These are phyloP conservation scores for Solanum hybrid DNA, from an alignment of 305 asterid genomes.

Conservation along the genomic window DNA sequence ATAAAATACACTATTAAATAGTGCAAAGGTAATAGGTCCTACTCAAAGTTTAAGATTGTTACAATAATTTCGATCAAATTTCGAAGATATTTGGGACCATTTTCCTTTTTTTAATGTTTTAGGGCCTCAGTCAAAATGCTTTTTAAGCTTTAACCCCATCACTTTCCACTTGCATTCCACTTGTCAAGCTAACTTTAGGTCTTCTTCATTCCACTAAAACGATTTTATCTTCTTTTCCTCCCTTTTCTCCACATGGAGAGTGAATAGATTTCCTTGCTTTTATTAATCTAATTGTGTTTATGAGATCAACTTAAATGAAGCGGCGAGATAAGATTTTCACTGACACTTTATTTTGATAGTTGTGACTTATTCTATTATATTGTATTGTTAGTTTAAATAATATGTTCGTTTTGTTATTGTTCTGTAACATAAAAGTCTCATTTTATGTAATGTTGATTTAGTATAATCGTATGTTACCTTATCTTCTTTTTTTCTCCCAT, in stretches of 20 bases:
- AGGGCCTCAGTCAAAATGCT: background rate
- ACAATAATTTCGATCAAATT: too few relatives aligned
- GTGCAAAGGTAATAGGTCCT: too few relatives aligned
- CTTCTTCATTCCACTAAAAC: background rate
- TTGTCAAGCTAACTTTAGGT: background rate
- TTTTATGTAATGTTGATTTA: background rate
- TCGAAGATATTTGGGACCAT: too few relatives aligned
- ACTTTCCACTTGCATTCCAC: slow-evolving; percentile 3
- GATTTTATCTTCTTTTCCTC: background rate
- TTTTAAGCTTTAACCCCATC: background rate
- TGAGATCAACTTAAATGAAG: background rate
- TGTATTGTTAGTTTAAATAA: too few relatives aligned
- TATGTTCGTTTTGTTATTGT: background rate
- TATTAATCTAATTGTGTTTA: background rate
- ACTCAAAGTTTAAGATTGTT: too few relatives aligned
- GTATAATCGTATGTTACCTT: background rate
- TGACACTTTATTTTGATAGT: background rate
- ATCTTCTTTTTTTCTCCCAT: background rate
- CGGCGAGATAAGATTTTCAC: background rate
- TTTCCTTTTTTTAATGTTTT: background rate
- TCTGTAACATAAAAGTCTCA: too few relatives aligned
- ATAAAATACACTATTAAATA: too few relatives aligned
- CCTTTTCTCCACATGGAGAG: slow-evolving; percentile 11
- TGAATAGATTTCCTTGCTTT: background rate
- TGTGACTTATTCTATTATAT: too few relatives aligned